Evolutionary conservation across 192 early-diverging fungal species (phyloP).

Genomic region (Podila horticola): DNA sequence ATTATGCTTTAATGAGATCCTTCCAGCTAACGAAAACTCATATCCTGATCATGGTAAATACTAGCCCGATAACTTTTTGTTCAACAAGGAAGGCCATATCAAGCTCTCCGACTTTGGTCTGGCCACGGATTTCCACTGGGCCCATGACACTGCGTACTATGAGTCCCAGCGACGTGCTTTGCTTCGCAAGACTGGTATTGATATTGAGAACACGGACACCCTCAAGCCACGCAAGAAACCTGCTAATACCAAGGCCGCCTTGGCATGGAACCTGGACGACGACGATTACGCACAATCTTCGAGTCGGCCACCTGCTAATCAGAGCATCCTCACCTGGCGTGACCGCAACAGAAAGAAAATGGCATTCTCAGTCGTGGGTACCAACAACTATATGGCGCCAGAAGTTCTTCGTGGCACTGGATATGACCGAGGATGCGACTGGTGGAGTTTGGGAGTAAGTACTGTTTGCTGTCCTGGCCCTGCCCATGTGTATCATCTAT

Average conservation of each 20-base stretch:
- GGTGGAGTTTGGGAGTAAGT: constrained; percentile 81
- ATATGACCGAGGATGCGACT: constrained; percentile 67
- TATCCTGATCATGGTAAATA: constrained; percentile 74
- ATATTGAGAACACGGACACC: constrained; percentile 55
- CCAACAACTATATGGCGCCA: constrained; percentile 95
- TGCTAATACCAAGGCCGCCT: constrained; percentile 23
- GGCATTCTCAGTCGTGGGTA: constrained; percentile 88
- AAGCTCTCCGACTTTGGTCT: constrained; percentile 78
- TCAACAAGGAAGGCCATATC: constrained; percentile 73
- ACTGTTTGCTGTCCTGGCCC: neutral
- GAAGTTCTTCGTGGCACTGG: constrained; percentile 75
- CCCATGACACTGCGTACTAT: constrained; percentile 70
- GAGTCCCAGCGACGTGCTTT: constrained; percentile 65
- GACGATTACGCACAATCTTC: constrained; percentile 55
- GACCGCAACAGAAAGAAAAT: constrained; percentile 58
- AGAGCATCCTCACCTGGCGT: constrained; percentile 65
- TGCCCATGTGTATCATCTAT: neutral
- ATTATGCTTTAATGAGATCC: too few species aligned
- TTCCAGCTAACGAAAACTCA: neutral
- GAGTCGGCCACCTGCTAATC: constrained; percentile 52
- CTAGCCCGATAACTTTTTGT: constrained; percentile 79
- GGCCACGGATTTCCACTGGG: constrained; percentile 75
- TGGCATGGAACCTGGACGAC: constrained; percentile 55
- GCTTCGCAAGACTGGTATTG: constrained; percentile 57
- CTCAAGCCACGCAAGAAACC: constrained; percentile 50